These are phyloP conservation scores for Begonia fuchsioides DNA, from an alignment of 306 rosid genomes.

Conservation along the genomic window DNA sequence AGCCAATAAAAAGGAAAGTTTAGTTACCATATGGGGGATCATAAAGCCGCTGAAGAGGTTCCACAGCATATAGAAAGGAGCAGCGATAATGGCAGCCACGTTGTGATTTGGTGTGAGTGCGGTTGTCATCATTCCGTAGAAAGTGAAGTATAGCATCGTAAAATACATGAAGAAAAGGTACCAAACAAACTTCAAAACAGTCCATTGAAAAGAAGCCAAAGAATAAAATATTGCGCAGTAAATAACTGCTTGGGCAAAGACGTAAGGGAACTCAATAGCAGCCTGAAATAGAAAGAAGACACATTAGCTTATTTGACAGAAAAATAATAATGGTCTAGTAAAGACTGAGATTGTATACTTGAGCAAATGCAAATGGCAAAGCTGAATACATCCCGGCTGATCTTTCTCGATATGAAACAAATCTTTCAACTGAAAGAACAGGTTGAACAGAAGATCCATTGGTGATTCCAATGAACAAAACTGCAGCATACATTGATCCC, in stretches of 20 bases:
- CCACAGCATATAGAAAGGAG: conserved; percentile 98
- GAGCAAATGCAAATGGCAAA: conserved; percentile 89
- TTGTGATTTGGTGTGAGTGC: conserved; percentile 96
- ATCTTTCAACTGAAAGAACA: conserved; percentile 87
- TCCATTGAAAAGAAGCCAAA: conserved; percentile 79
- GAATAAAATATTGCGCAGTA: conserved; percentile 83
- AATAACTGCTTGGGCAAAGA: conserved; percentile 64
- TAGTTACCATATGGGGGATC: conserved; percentile 91
- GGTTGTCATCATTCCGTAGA: conserved; percentile 98
- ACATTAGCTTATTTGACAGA: too few species aligned
- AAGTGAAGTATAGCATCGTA: conserved; percentile 91
- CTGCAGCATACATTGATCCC: conserved; percentile 90
- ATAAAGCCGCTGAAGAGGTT: conserved; percentile 98
- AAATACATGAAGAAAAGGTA: conserved; percentile 88
- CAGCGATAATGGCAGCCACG: conserved; percentile 82
- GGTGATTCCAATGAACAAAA: conserved; percentile 79
- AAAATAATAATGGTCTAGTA: too few species aligned
- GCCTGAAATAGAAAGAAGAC: background rate
- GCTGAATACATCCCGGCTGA: conserved; percentile 96
- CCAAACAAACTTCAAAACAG: conserved; percentile 61
- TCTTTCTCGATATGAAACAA: conserved; percentile 90
- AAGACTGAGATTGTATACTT: conserved; percentile 32
- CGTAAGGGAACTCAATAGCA: conserved; percentile 80
- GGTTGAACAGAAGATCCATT: conserved; percentile 94
- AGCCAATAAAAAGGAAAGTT: conserved; percentile 2